Base-by-base conservation (phyloP, 768 basidiomycete genomes). In the Tulasnella calospora region DNA sequence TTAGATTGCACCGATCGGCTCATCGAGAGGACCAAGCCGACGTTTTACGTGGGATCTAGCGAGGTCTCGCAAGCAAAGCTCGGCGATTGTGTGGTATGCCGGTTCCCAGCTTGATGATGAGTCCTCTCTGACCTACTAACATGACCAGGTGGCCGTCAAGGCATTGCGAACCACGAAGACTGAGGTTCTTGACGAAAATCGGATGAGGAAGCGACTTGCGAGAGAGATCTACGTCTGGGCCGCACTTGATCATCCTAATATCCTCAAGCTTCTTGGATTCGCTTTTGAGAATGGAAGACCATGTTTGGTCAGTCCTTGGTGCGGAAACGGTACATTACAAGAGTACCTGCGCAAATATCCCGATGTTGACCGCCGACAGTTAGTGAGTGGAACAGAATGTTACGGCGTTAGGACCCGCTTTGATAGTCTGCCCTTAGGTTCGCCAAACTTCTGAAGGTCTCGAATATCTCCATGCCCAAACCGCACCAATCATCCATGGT, bases 271-370 rank as follows among this genome's bases (percentile, higher is more conserved):
- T 38, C n/a, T 71, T 8, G 71, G 71, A 10, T 71, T 36, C n/a
- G 71, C 71, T 0, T 41, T 71, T 35, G 71, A 71, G 1, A n/a
- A 71, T 35, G 55, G n/a, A 13, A n/a, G 15, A 19, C 71, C 71
- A 3, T 89, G 88, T 79, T 88, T 90, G 84, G 86, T 90, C 51
- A 89, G 88, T 80, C 89, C 89, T 30, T 90, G 89, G 89, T 88
- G 88, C 82, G 82, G 83, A 36, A 86, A 89, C 73, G 89, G 89
- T 46, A 87, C 86, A 67, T 87, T 87, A 17, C 81, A 89, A 72
- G 85, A 84, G 23, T 90, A 88, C 80, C 86, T 88, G 47, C 86
- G 85, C 73, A 82, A 81, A 17, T 83, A 85, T 71, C 86, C 87
- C 27, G 77, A 80, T 41, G 83, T 87, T 21, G 85, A 90, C 79